phyloP scores from a whole-genome alignment of 2,329 filamentous ascomycete species.

The Pseudogymnoascus sp. region DNA sequence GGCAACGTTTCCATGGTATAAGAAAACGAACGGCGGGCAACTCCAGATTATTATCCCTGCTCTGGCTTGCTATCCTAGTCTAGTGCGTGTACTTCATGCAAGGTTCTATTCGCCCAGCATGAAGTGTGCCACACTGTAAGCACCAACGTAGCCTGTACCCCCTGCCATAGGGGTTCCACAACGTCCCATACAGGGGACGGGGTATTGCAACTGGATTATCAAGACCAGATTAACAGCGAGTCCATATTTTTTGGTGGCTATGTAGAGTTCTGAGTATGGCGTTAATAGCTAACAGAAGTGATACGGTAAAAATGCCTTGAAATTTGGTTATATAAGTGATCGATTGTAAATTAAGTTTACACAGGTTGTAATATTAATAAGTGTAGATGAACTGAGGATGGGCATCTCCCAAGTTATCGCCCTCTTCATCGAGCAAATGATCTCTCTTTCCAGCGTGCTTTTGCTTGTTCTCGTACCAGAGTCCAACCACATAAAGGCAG shows the following conservation, averaged over 20 bases:
- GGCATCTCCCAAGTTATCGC: constrained; percentile 5
- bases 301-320: neutral
- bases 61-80: neutral
- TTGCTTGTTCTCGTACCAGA: constrained; percentile 37
- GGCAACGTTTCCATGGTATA: neutral
- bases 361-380: neutral
- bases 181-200: neutral
- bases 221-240: too few relatives aligned
- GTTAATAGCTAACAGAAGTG: neutral
- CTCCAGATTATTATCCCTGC: neutral
- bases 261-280: too few relatives aligned
- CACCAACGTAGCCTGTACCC: neutral
- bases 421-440: constrained; percentile 27
- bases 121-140: neutral
- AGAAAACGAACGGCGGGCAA: neutral
- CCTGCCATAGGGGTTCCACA: neutral
- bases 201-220: too few relatives aligned
- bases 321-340: neutral
- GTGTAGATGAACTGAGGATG: constrained; percentile 9
- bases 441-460: constrained; percentile 39
- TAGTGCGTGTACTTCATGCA: neutral
- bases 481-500: constrained; percentile 28
- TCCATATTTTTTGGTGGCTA: too few relatives aligned
- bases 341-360: neutral
- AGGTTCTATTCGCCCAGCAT: neutral